phyloP scores from a whole-genome alignment of 768 basidiomycete species.

The Exsudoporus frostii region DNA sequence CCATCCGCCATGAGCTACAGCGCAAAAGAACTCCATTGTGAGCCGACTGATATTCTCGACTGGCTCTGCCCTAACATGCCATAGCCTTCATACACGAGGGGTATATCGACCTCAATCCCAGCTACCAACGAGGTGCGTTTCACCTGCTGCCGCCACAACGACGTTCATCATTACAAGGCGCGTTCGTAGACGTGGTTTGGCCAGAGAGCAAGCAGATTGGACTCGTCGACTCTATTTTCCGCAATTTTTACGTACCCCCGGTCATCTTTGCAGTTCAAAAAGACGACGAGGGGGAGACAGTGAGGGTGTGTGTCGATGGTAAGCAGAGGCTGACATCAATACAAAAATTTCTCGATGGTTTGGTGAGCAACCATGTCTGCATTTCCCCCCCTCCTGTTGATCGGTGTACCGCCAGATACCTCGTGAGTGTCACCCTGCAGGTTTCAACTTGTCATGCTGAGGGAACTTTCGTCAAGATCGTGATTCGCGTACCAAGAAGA shows the following conservation, averaged over 20 bases:
- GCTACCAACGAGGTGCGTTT: constrained; percentile 65
- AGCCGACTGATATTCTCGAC: constrained; percentile 11
- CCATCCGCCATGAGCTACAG: constrained; percentile 41
- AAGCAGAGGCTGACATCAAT: constrained; percentile 52
- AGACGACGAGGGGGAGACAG: constrained; percentile 39
- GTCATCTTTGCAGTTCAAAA: constrained; percentile 45
- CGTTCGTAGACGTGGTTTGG: constrained; percentile 69
- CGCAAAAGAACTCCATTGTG: constrained; percentile 47
- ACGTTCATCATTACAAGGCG: constrained; percentile 1
- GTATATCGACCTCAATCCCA: constrained; percentile 63
- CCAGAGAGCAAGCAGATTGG: constrained; percentile 59
- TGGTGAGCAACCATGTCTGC: constrained; percentile 25
- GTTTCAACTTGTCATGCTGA: constrained; percentile 10
- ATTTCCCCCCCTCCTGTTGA: constrained; percentile 2
- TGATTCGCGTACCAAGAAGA: constrained; percentile 55
- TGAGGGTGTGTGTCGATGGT: constrained; percentile 49
- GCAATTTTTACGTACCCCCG: constrained; percentile 53
- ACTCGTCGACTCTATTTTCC: constrained; percentile 49
- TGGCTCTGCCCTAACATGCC: background rate
- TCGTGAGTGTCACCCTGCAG: constrained; percentile 36
- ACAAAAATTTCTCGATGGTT: constrained; percentile 46
- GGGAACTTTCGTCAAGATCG: constrained; percentile 42
- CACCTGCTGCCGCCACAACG: background rate
- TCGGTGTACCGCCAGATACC: constrained; percentile 41
- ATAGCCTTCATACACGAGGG: constrained; percentile 67